These are phyloP conservation scores for Debaryomyces fabryi DNA, from an alignment of 1,139 yeast species.

Conservation along the genomic window DNA sequence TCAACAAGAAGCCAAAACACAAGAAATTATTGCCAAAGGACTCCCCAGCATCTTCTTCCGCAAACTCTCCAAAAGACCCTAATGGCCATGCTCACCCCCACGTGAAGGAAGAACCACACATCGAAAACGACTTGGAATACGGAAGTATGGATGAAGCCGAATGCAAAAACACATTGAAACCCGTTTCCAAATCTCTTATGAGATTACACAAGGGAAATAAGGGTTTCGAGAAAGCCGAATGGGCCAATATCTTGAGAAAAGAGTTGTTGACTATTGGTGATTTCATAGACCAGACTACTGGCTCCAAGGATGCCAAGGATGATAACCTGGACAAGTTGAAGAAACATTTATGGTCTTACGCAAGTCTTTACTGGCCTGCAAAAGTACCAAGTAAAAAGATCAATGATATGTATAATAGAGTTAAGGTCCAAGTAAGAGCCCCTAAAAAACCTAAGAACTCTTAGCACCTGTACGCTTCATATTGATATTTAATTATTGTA, in stretches of 20 bases:
- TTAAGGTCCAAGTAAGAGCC: conserved; percentile 31
- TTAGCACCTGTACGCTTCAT: not conserved
- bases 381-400: conserved; percentile 82
- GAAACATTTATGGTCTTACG: conserved; percentile 88
- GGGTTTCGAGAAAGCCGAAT: conserved; percentile 82
- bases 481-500: conserved; percentile 3
- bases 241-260: conserved; percentile 74
- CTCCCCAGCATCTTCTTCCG: conserved; percentile 12
- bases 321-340: conserved; percentile 41
- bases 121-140: conserved; percentile 58
- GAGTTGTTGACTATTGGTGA: conserved; percentile 84
- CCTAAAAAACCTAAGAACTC: conserved; percentile 13
- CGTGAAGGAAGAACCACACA: conserved; percentile 17
- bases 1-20: conserved; percentile 15
- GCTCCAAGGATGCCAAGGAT: conserved; percentile 15
- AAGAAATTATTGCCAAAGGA: conserved; percentile 16
- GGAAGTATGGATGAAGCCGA: conserved; percentile 80
- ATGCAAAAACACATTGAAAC: conserved; percentile 67
- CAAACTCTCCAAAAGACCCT: conserved; percentile 14
- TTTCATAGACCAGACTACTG: conserved; percentile 43
- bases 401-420: conserved; percentile 80
- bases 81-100: conserved; percentile 13
- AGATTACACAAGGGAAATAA: conserved; percentile 77
- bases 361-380: conserved; percentile 92
- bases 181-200: conserved; percentile 74